Percentiles rank a stretch among this genome's conserved stretches.
Conservation (phyloP, 306 rosid species). For the Gastrolobium bilobum region DNA sequence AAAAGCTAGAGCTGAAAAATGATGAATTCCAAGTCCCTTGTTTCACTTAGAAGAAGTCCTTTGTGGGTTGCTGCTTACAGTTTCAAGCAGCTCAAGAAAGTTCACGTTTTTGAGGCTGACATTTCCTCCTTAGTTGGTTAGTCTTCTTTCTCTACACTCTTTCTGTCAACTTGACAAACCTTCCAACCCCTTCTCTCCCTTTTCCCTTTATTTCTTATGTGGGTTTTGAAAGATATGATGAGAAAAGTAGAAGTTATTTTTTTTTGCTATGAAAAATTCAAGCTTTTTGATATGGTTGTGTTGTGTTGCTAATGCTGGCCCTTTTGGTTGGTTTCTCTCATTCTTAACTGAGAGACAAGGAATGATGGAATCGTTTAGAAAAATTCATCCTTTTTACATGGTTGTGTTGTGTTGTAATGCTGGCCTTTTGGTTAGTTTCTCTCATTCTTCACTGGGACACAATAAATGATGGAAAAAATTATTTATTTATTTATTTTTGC, state of each 20-base stretch:
- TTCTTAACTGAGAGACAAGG: background rate
- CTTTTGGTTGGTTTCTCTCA: background rate
- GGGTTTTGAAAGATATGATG: slow-evolving; percentile 5
- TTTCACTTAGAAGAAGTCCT: slow-evolving; percentile 57
- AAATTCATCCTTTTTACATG: background rate
- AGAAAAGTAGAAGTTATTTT: background rate
- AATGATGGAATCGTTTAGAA: background rate
- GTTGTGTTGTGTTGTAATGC: slow-evolving; percentile 14
- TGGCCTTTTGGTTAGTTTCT: slow-evolving; percentile 12
- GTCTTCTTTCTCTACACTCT: slow-evolving; percentile 34
- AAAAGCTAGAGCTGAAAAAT: slow-evolving; percentile 33
- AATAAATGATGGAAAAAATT: background rate
- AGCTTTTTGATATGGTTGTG: background rate
- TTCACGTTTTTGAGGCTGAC: slow-evolving; percentile 68
- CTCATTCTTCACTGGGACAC: background rate
- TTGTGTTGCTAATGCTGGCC: slow-evolving; percentile 17
- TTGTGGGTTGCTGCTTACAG: slow-evolving; percentile 82
- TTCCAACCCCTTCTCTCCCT: background rate
- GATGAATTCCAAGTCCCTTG: slow-evolving; percentile 59
- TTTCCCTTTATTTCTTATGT: background rate
- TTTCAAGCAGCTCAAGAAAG: slow-evolving; percentile 76
- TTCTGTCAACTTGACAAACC: background rate
- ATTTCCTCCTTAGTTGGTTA: slow-evolving; percentile 75
- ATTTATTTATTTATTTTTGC: background rate
- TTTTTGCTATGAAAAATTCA: background rate